Evolutionary conservation across 108 stramenopile genomes (phyloP).

Genomic region (Skeletonema marinoi): DNA sequence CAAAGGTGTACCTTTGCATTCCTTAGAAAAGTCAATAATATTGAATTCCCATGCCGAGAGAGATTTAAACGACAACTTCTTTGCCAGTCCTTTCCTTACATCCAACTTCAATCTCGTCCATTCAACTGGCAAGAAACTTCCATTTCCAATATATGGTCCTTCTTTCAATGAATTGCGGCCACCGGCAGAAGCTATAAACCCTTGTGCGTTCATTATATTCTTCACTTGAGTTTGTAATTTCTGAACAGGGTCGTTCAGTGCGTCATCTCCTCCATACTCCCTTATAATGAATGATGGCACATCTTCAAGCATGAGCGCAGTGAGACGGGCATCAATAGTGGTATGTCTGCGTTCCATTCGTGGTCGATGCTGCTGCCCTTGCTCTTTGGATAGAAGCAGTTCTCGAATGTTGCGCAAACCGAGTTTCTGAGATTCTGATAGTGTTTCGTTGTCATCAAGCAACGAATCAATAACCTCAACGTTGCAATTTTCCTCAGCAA

Average conservation of each 20-base stretch:
- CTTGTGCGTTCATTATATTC: conserved; percentile 19
- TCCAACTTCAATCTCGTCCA: conserved; percentile 27
- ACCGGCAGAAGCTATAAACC: not conserved
- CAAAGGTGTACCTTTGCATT: conserved; percentile 18
- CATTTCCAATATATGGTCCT: not conserved
- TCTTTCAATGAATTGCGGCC: not conserved
- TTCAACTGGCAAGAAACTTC: conserved; percentile 31
- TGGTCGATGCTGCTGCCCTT: not conserved
- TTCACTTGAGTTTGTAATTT: conserved; percentile 10
- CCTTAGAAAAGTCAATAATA: conserved; percentile 17
- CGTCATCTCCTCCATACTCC: conserved; percentile 14
- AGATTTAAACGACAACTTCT: conserved; percentile 16
- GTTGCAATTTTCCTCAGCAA: not conserved
- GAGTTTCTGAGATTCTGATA: conserved; percentile 17
- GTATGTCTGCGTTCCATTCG: conserved; percentile 25
- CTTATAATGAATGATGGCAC: conserved; percentile 22
- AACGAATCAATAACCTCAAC: conserved; percentile 26
- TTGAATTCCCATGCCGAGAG: conserved; percentile 41
- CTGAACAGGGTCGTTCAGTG: not conserved
- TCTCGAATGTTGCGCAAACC: conserved; percentile 20
- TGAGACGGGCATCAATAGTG: not conserved
- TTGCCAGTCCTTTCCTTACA: conserved; percentile 11
- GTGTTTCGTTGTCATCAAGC: not conserved
- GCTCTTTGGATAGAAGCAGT: not conserved
- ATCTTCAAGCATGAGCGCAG: conserved; percentile 7